phyloP scores from a whole-genome alignment of 768 basidiomycete genomes.

The Podaxis sp. region DNA sequence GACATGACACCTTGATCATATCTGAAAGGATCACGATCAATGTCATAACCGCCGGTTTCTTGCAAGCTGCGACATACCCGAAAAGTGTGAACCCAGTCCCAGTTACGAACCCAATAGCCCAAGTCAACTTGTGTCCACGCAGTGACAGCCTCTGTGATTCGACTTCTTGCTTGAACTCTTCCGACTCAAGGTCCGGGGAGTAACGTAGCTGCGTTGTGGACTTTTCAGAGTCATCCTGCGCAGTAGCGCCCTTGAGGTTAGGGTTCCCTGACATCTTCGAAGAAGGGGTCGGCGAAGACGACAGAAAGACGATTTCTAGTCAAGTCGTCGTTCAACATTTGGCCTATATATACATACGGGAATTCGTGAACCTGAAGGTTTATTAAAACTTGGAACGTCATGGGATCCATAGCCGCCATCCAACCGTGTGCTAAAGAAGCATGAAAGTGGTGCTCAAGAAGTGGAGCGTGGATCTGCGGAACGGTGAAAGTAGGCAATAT shows the following conservation, averaged over 20 bases:
- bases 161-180: slow-evolving; percentile 36
- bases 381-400: slow-evolving; percentile 4
- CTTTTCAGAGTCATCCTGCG: slow-evolving; percentile 9
- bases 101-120: slow-evolving; percentile 53
- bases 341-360: neutral
- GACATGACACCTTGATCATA: slow-evolving; percentile 76
- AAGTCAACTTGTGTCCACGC: slow-evolving; percentile 45
- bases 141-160: slow-evolving; percentile 30
- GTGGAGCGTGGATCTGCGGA: neutral
- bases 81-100: slow-evolving; percentile 65
- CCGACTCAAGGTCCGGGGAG: slow-evolving; percentile 18
- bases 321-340: neutral
- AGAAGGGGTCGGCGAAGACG: neutral
- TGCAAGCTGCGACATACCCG: slow-evolving; percentile 35
- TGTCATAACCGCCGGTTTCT: neutral
- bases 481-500: neutral
- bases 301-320: neutral
- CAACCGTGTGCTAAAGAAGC: slow-evolving; percentile 4
- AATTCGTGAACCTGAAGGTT: neutral
- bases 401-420: neutral
- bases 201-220: neutral
- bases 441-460: slow-evolving; percentile 5
- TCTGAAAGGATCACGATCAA: slow-evolving; percentile 24
- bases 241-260: neutral
- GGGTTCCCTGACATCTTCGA: neutral